A percentile compares a stretch with the other conserved stretches of the same genome.
Conservation (phyloP, 73 alveolate genomes). For the Paramecium sonneborni region DNA sequence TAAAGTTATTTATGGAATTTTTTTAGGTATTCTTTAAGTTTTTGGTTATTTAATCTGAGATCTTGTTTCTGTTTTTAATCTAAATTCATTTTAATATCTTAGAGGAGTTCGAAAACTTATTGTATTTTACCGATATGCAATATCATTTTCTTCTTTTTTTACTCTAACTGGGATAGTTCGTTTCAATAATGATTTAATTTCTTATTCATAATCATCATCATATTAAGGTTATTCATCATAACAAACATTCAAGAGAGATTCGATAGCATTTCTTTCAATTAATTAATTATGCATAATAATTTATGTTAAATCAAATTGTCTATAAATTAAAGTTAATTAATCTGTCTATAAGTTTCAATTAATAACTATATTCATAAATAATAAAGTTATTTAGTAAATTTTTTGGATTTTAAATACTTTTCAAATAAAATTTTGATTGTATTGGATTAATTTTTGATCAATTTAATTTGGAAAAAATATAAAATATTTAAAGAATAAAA, state of each 20-base stretch:
- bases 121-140: background rate
- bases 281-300: slow-evolving; percentile 22
- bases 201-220: background rate
- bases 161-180: background rate
- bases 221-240: background rate
- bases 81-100: background rate
- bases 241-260: slow-evolving; percentile 17
- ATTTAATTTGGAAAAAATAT: background rate
- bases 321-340: background rate
- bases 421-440: background rate
- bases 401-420: no score
- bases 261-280: slow-evolving; percentile 25
- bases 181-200: background rate
- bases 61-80: background rate
- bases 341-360: background rate
- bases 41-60: background rate
- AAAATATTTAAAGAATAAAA: no score
- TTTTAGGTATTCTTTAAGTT: background rate
- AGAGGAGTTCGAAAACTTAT: background rate
- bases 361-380: background rate
- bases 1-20: background rate
- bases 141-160: background rate
- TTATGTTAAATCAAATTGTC: background rate
- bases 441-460: background rate
- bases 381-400: no score